Conservation (phyloP, 148 eudicot genomes). For the Nepenthes mirabilis region DNA sequence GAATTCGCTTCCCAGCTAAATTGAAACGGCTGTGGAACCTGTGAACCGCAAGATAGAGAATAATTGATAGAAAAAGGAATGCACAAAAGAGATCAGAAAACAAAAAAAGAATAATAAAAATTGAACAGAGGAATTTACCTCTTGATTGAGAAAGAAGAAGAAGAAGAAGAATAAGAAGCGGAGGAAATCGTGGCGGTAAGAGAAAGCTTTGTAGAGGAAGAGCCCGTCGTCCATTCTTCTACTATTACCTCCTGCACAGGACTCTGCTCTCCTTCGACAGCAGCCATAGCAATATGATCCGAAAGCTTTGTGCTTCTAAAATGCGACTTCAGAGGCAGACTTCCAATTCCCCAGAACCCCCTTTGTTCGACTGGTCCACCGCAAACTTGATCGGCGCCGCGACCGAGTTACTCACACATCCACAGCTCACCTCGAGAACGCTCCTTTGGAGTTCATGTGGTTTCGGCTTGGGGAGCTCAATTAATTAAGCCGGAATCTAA, state of each 20-base stretch:
- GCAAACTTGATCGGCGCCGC: too few species aligned
- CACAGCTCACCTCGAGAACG: too few species aligned
- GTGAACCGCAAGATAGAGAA: background rate
- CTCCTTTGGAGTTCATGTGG: too few species aligned
- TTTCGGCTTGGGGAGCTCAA: too few species aligned
- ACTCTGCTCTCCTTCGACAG: background rate
- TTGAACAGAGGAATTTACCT: constrained; percentile 7
- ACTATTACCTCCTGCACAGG: background rate
- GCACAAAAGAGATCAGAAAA: background rate
- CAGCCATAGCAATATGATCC: too few species aligned
- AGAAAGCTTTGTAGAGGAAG: constrained; percentile 41
- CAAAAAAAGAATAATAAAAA: background rate
- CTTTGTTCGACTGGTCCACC: too few species aligned
- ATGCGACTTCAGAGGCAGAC: too few species aligned
- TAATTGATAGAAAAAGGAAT: background rate
- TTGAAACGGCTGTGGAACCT: constrained; percentile 42
- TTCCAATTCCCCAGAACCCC: too few species aligned
- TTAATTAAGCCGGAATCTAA: too few species aligned
- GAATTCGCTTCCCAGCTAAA: constrained; percentile 34
- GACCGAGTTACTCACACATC: too few species aligned
- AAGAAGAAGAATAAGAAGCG: constrained; percentile 20
- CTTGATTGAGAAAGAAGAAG: constrained; percentile 22
- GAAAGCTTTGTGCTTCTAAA: too few species aligned
- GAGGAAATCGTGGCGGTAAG: constrained; percentile 48
- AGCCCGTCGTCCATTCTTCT: constrained; percentile 57